Evolutionary conservation across 2,329 filamentous ascomycete genomes (phyloP), one percentile per base, ranked within the genome.

Genomic region (Pyrenochaeta sp.): DNA sequence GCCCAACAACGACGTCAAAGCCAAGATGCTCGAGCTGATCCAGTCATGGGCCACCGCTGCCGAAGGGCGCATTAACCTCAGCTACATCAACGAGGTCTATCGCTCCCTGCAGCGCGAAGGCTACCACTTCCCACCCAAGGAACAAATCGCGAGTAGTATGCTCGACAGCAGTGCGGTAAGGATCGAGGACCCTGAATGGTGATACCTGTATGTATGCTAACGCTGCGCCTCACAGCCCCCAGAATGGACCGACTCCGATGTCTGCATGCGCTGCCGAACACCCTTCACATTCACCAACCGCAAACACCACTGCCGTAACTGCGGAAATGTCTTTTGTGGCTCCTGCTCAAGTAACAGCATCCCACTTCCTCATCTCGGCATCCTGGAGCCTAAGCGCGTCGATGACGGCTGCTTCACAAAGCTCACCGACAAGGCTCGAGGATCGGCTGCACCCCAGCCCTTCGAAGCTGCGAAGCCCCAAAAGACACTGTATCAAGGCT

Each of bases 221-320:
- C 35, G 18, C 3, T 17, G 7, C 4, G 13, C 15, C 3, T 41
- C 22, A 22, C 60, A 96, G 87, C 94, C 94, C 7, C 94, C 94
- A 0, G 94, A 99, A 74, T 99, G 94, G 94, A 86, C 87, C 36
- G 94, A 99, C 73, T 96, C 93, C 8, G 94, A 99, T 63, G 93
- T 99, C 21, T 99, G 94, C 71, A 96, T 99, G 91, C 88, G 94
- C 67, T 99, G 94, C 71, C 86, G 94, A 58, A 96, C 93, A 9
- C 76, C 90, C 13, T 99, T 99, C 63, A 96, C 90, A 34, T 96
- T 99, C 67, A 99, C 93, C 42, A 99, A 99, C 71, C 87, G 94
- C 64, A 99, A 97, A 69, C 94, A 99, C 68, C 94, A 99, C 71
- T 99, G 94, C 66, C 86, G 94, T 55, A 99, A 99, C 71, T 99